Evolutionary conservation across 129 eudicot genomes (phyloP).

Genomic region (Flaveria sonorensis): DNA sequence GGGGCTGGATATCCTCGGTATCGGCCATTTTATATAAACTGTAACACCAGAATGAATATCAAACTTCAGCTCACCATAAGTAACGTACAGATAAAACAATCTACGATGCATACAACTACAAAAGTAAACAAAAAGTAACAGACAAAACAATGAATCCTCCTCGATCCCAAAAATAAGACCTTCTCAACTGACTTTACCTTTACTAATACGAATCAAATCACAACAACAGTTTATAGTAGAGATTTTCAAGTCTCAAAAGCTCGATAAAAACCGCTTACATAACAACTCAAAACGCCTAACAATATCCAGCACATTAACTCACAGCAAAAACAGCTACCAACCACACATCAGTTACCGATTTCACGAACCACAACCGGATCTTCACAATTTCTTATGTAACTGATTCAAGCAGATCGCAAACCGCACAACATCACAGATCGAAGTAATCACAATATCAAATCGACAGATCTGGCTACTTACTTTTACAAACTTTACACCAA

Average conservation of each 20-base stretch:
- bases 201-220: conserved; percentile 8
- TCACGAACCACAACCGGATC: conserved; percentile 13
- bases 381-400: neutral
- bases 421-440: conserved; percentile 29
- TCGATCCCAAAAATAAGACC: neutral
- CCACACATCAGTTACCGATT: conserved; percentile 21
- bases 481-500: neutral
- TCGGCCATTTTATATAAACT: conserved; percentile 63
- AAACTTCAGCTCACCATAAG: neutral
- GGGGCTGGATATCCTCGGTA: conserved; percentile 77
- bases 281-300: neutral
- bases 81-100: neutral
- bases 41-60: conserved; percentile 16
- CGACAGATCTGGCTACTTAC: conserved; percentile 26
- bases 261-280: neutral
- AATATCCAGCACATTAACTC: neutral
- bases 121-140: conserved; percentile 5
- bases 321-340: neutral
- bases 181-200: conserved; percentile 1
- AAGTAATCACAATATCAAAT: neutral
- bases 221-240: neutral
- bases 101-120: neutral
- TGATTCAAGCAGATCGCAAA: conserved; percentile 1
- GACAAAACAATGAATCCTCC: neutral
- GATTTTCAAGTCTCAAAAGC: neutral